Conservation (phyloP, 768 basidiomycete genomes). For the Astraeus odoratus region DNA sequence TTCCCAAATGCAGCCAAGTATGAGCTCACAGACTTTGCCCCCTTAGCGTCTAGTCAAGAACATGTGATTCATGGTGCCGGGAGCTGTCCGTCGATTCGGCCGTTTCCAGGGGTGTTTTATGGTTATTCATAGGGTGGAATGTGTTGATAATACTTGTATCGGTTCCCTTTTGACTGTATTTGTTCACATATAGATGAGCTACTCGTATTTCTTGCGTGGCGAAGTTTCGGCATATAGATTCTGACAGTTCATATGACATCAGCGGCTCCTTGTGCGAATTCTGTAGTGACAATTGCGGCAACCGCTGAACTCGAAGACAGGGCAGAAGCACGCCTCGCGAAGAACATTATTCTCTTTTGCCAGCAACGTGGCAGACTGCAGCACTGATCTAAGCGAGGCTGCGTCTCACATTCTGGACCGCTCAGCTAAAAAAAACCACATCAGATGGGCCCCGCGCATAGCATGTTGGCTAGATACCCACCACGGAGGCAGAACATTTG, state of each 20-base stretch:
- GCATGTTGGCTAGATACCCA: background rate
- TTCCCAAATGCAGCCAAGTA: constrained; percentile 3
- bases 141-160: constrained; percentile 7
- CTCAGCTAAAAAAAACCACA: background rate
- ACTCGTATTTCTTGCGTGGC: constrained; percentile 8
- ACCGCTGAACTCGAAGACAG: background rate
- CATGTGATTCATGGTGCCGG: constrained; percentile 15
- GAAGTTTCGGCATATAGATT: background rate
- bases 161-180: background rate
- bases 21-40: constrained; percentile 14
- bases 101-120: constrained; percentile 3
- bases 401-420: background rate
- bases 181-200: constrained; percentile 10
- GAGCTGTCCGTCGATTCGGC: constrained; percentile 5
- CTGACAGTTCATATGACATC: background rate
- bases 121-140: constrained; percentile 16
- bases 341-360: background rate
- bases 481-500: background rate
- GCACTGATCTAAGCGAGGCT: background rate
- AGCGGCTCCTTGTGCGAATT: background rate
- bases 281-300: background rate
- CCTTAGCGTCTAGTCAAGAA: constrained; percentile 23
- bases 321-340: background rate
- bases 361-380: background rate
- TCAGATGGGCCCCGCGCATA: background rate